Percentiles rank a stretch among this genome's conserved stretches.
Conservation (phyloP, 2,329 filamentous ascomycete species). For the Exophiala aquamarina region DNA sequence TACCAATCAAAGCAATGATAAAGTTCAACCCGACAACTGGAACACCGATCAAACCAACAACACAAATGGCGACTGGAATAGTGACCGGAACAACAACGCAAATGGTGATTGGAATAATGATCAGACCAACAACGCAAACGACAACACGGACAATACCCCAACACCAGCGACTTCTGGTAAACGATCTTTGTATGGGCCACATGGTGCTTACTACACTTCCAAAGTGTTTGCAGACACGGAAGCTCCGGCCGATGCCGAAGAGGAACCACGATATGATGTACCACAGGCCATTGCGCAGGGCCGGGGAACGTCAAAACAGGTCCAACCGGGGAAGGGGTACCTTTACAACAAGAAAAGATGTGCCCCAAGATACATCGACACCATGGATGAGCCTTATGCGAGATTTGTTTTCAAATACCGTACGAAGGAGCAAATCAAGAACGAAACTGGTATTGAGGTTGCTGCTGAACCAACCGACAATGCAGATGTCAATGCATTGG, state of each 20-base stretch:
- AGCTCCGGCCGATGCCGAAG: slow-evolving; percentile 19
- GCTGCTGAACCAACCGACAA: slow-evolving; percentile 21
- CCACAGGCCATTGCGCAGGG: slow-evolving; percentile 19
- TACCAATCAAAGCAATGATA: not conserved
- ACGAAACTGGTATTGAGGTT: slow-evolving; percentile 23
- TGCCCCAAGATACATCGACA: slow-evolving; percentile 32
- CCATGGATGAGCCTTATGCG: slow-evolving; percentile 33
- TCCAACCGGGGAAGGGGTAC: slow-evolving; percentile 32
- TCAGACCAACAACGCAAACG: slow-evolving; percentile 2
- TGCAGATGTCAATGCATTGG: slow-evolving; percentile 21
- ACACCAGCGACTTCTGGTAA: not conserved
- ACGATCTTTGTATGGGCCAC: slow-evolving; percentile 24
- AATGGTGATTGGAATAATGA: not conserved
- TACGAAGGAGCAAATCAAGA: slow-evolving; percentile 25
- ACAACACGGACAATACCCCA: slow-evolving; percentile 2
- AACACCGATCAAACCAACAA: not conserved
- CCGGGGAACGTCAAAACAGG: slow-evolving; percentile 29
- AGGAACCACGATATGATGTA: slow-evolving; percentile 29
- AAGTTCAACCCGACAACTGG: not conserved
- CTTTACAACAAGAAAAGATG: slow-evolving; percentile 32
- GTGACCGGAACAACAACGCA: not conserved
- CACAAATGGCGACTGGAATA: not conserved
- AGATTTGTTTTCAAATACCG: slow-evolving; percentile 37
- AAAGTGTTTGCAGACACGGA: slow-evolving; percentile 10
- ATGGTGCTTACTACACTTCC: slow-evolving; percentile 25